Base-by-base conservation (phyloP, 2,329 filamentous ascomycete genomes). In the Thermothelomyces thermophilus region DNA sequence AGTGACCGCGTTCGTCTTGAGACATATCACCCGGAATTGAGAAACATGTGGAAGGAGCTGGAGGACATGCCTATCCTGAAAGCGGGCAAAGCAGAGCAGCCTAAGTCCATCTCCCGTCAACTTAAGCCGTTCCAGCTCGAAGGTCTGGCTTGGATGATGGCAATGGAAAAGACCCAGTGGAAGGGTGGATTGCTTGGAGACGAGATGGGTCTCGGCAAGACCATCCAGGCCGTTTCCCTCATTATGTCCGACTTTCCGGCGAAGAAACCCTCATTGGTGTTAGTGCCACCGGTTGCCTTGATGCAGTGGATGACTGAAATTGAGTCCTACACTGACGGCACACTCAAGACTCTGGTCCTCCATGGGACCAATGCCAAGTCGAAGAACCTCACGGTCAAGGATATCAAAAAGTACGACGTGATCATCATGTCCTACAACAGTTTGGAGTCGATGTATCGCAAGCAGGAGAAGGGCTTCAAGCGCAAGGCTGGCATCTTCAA, bases 121-220 rank as follows among this genome's bases (percentile, higher is more conserved):
- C 75, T 98, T 55, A 96, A 98, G 67, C 84, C 86, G 0, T 98
- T 97, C 65, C 93, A 98, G 63, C 82, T 95, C 5, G 86, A 96
- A 68, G 93, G 93, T 4, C 74, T 98, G 34, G 84, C 89, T 44
- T 98, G 93, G 93, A 94, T 98, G 89, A 82, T 79, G 53, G 83
- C 79, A 48, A 95, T 97, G 76, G 93, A 98, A 65, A 74, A 87
- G 68, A 86, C 82, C 0, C 71, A 85, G 34, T 97, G 90, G 78
- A 87, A 83, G 62, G 93, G 93, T 16, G 93, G 93, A 13, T 74
- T 98, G 2, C 77, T 98, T 2, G 93, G 93, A 52, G 93, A 98
- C 60, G 93, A 98, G 69, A 98, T 98, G 93, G 93, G 93, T 6
- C 87, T 98, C 70, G 93, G 93, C 43, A 98, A 98, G 72, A 98